Conservation (phyloP, 2,329 filamentous ascomycete species). For the Harringtonia aguacate region DNA sequence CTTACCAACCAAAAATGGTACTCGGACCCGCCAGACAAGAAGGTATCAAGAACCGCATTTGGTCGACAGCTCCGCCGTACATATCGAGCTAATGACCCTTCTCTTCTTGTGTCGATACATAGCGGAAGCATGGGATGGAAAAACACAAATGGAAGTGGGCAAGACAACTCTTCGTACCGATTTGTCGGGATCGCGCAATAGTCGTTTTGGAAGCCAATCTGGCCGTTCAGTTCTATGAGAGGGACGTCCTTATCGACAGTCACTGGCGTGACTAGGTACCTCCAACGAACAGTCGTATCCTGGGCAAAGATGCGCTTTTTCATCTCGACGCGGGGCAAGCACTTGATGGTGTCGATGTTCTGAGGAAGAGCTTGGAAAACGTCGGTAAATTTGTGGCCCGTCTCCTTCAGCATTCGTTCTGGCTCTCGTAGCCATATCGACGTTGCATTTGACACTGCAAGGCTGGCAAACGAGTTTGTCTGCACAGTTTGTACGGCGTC, state of each 20-base stretch:
- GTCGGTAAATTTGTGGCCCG: conserved; percentile 53
- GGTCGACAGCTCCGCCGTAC: conserved; percentile 86
- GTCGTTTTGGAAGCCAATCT: conserved; percentile 62
- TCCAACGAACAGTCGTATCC: conserved; percentile 57
- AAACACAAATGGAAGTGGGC: conserved; percentile 65
- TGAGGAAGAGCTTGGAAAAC: conserved; percentile 52
- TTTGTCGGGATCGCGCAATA: conserved; percentile 59
- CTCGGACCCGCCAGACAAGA: conserved; percentile 64
- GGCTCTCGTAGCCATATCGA: conserved; percentile 70
- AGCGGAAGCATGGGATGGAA: conserved; percentile 83
- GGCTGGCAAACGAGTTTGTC: conserved; percentile 68
- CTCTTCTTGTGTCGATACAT: conserved; percentile 82
- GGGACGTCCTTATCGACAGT: conserved; percentile 46
- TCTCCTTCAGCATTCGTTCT: conserved; percentile 55
- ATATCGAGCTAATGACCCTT: conserved; percentile 79
- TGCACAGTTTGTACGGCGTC: conserved; percentile 44
- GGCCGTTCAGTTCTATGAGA: conserved; percentile 64
- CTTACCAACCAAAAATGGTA: conserved; percentile 93
- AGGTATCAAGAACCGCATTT: conserved; percentile 80
- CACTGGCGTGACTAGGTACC: conserved; percentile 44
- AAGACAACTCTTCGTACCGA: conserved; percentile 55
- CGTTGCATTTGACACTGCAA: conserved; percentile 64
- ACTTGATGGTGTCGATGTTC: conserved; percentile 30
- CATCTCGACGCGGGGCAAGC: conserved; percentile 37
- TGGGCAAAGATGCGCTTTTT: conserved; percentile 33